Conservation (phyloP, 1,284 basidiomycete species). For the Volvariella surrecta region DNA sequence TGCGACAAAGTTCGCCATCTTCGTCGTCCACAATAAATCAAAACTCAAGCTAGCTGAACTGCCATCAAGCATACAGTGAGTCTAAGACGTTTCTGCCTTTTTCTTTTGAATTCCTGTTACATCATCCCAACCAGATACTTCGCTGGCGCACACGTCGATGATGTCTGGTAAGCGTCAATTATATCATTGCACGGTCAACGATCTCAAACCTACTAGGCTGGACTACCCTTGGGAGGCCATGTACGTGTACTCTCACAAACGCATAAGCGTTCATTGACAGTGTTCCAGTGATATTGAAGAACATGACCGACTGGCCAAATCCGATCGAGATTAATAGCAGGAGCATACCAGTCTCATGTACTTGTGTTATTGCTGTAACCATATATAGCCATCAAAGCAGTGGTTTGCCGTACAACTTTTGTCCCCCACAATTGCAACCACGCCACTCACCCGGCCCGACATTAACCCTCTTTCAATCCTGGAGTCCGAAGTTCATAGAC, state of each 20-base stretch:
- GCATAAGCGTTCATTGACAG: not conserved
- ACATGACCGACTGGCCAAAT: constrained; percentile 55
- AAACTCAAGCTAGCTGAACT: constrained; percentile 77
- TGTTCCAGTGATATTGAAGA: constrained; percentile 63
- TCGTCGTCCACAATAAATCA: constrained; percentile 93
- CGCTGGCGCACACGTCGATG: constrained; percentile 55
- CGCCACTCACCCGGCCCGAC: too few relatives aligned
- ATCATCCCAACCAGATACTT: constrained; percentile 45
- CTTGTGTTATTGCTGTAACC: too few relatives aligned
- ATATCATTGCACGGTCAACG: constrained; percentile 5
- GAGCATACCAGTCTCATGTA: too few relatives aligned
- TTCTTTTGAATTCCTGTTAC: too few relatives aligned
- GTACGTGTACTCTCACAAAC: constrained; percentile 31
- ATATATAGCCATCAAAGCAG: too few relatives aligned
- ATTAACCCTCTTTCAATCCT: too few relatives aligned
- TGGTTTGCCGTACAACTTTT: too few relatives aligned
- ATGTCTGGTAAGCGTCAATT: constrained; percentile 43
- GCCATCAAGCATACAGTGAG: constrained; percentile 58
- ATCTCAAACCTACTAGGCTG: constrained; percentile 39
- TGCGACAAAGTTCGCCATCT: constrained; percentile 77
- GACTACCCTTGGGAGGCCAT: constrained; percentile 80
- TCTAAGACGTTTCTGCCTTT: constrained; percentile 8
- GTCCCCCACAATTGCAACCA: too few relatives aligned
- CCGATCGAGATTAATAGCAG: constrained; percentile 14
- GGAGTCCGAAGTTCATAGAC: too few relatives aligned